Evolutionary conservation across 139 green algal species (phyloP).

Genomic region (Micromonas commoda): DNA sequence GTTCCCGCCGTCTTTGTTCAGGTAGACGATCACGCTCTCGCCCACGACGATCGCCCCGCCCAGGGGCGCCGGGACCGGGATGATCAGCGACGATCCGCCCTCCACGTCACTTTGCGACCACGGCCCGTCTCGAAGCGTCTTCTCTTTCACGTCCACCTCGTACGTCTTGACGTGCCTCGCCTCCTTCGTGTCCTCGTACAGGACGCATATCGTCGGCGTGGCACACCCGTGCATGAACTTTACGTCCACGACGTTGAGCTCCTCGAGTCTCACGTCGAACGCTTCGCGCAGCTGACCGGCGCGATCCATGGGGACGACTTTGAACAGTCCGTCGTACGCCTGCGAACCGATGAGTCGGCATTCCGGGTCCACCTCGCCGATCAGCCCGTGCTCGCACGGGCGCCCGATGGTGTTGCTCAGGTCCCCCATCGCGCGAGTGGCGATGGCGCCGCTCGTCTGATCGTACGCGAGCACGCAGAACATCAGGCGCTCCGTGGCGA

Average conservation of each 20-base stretch:
- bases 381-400: constrained; percentile 70
- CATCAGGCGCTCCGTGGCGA: constrained; percentile 86
- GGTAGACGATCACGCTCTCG: constrained; percentile 71
- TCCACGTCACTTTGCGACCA: constrained; percentile 80
- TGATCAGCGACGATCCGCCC: constrained; percentile 59
- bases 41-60: constrained; percentile 80
- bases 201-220: constrained; percentile 70
- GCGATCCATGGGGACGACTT: constrained; percentile 52
- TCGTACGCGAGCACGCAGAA: constrained; percentile 86
- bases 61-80: constrained; percentile 68
- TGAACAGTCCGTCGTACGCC: constrained; percentile 93
- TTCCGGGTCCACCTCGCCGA: constrained; percentile 73
- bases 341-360: constrained; percentile 77
- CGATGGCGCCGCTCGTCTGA: constrained; percentile 58
- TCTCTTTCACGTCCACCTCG: constrained; percentile 57
- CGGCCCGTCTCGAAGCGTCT: constrained; percentile 60
- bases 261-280: constrained; percentile 82
- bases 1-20: constrained; percentile 34
- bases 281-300: constrained; percentile 60
- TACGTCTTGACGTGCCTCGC: constrained; percentile 86
- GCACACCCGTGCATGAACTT: constrained; percentile 57
- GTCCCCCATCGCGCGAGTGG: constrained; percentile 76
- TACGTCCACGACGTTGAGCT: constrained; percentile 75
- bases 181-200: constrained; percentile 88
- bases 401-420: constrained; percentile 71